These are phyloP conservation scores for Tricholoma matsutake DNA, from an alignment of 768 basidiomycete species.

Conservation along the genomic window DNA sequence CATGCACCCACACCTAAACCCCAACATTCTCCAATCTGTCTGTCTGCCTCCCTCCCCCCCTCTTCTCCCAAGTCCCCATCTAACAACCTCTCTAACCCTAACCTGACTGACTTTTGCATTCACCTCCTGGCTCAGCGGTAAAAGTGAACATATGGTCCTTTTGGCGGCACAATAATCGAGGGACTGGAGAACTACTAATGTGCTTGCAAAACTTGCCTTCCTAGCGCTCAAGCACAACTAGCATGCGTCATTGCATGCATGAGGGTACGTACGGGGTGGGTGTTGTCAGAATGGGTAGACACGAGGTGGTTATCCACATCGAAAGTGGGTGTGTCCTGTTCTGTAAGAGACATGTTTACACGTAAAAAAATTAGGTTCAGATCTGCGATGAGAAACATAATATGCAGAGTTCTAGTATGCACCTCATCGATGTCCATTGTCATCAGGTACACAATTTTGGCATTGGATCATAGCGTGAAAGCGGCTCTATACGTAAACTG, in stretches of 20 bases:
- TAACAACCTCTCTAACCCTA: conserved; percentile 39
- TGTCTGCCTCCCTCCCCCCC: conserved; percentile 30
- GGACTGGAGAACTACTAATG: conserved; percentile 30
- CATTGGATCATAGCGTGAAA: conserved; percentile 37
- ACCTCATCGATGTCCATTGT: conserved; percentile 12
- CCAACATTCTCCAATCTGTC: conserved; percentile 32
- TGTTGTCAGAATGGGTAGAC: conserved; percentile 5
- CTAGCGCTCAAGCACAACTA: not conserved
- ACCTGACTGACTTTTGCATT: conserved; percentile 44
- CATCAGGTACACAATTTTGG: conserved; percentile 7
- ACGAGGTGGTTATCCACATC: not conserved
- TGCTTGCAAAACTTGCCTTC: not conserved
- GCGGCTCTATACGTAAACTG: conserved; percentile 38
- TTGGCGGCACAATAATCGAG: conserved; percentile 56
- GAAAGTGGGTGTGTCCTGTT: not conserved
- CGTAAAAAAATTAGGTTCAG: not conserved
- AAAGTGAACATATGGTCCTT: conserved; percentile 27
- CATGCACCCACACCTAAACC: conserved; percentile 6
- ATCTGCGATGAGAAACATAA: not conserved
- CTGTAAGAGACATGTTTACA: not conserved
- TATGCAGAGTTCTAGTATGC: not conserved
- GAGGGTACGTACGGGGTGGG: not conserved
- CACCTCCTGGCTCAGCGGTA: conserved; percentile 36
- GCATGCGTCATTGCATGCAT: not conserved
- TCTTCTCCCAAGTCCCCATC: too few species aligned